Evolutionary conservation across 140 eudicot genomes (phyloP).

Genomic region (Flaveria floridana): DNA sequence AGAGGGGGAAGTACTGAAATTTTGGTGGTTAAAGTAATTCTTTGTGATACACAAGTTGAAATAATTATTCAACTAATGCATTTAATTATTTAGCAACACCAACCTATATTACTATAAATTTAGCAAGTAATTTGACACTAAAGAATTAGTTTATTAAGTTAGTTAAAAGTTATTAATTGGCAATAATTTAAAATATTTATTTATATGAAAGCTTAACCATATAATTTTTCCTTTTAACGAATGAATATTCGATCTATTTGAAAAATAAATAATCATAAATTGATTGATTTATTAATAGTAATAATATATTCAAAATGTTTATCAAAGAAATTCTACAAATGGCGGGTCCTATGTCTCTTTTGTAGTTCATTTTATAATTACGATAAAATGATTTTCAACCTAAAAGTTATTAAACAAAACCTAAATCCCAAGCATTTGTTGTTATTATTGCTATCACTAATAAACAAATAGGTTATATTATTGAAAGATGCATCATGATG

Average conservation of each 20-base stretch:
- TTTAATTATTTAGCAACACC: background rate
- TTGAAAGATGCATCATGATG: slow-evolving; percentile 29
- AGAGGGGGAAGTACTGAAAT: background rate
- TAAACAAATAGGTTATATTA: slow-evolving; percentile 20
- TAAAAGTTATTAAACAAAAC: slow-evolving; percentile 23
- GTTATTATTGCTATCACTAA: slow-evolving; percentile 16
- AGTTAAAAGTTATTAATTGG: background rate
- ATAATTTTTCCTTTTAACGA: background rate
- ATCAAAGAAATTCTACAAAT: background rate
- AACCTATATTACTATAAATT: slow-evolving; percentile 18
- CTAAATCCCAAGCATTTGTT: slow-evolving; percentile 30
- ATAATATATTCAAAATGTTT: background rate
- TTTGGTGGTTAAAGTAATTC: background rate
- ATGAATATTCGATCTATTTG: background rate
- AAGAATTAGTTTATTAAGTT: slow-evolving; percentile 8
- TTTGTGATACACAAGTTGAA: slow-evolving; percentile 10
- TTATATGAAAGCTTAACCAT: background rate
- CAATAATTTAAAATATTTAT: background rate
- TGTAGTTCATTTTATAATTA: background rate
- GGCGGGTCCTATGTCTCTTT: slow-evolving; percentile 2
- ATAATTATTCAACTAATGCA: slow-evolving; percentile 33
- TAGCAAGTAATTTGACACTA: background rate
- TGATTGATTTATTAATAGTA: background rate
- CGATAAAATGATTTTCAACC: slow-evolving; percentile 22
- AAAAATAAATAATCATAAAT: background rate